Evolutionary conservation across 495 filamentous ascomycete species (phyloP), one percentile per base, ranked within the genome.

Genomic region (Xylona heveae): DNA sequence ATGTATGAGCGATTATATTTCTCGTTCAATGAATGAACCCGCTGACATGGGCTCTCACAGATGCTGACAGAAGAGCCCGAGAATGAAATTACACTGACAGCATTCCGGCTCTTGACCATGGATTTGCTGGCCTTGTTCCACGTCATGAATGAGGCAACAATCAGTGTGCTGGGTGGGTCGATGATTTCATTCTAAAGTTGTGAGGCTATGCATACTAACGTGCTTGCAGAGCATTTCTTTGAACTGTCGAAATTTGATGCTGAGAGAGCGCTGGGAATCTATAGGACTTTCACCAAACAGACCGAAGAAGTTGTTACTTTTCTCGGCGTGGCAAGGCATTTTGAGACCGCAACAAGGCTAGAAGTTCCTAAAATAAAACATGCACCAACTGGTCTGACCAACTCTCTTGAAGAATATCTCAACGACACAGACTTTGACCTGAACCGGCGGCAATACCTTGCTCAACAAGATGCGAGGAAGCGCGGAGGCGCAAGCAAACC

Each of bases 281-380:
- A 99, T 51, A 82, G 82, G 45, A 77, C 67, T 2, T 99, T 99
- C 50, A 76, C 79, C 17, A 77, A 67, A 44, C 90, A 93, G 47
- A 99, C 88, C 8, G 82, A 92, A 35, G 68, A 71, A 38, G 84
- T 95, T 4, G 85, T 99, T 4, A 68, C 79, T 45, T 99, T 84
- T 48, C 65, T 95, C 18, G 72, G 72, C 38, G 69, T 81, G 16
- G 88, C 88, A 29, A 64, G 84, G 41, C 73, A 83, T 46, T 88
- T 82, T 46, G 81, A 95, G 53, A 71, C 78, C 42, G 76, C 81
- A 40, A 99, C 88, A 3, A 61, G 88, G 32, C 61, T 99, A 13
- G 80, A 94, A 47, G 88, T 99, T 13, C 88, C 88, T 9, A 95
- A 94, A 53, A 64, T 99, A 35, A 95, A 94, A 56, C 88, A 99